A percentile compares a stretch with the other conserved stretches of the same genome.
phyloP scores from a whole-genome alignment of 441 rosid genomes.

The Populus hybrid region DNA sequence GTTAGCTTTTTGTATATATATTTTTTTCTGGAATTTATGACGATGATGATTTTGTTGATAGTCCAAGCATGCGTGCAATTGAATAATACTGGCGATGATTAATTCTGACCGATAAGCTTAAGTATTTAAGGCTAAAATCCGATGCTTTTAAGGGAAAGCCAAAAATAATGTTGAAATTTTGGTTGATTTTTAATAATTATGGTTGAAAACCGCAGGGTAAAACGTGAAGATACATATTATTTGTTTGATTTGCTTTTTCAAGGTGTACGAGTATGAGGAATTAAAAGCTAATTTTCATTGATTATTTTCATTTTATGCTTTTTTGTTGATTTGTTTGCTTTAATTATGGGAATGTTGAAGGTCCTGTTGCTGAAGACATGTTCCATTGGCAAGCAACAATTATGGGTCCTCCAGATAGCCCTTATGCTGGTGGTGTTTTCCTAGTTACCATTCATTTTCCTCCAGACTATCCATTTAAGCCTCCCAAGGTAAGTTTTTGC shows the following conservation, averaged over 20 bases:
- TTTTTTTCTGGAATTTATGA: background rate
- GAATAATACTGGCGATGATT: background rate
- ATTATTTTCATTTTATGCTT: background rate
- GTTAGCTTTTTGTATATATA: background rate
- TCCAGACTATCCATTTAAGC: constrained; percentile 86
- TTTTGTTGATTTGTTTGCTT: constrained; percentile 1
- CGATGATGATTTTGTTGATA: background rate
- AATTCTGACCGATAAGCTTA: background rate
- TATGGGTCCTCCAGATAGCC: constrained; percentile 88
- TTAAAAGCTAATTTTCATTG: background rate
- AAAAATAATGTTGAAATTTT: background rate
- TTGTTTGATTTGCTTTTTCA: background rate
- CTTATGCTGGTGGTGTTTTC: constrained; percentile 82
- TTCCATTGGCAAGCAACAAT: constrained; percentile 95
- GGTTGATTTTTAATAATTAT: background rate
- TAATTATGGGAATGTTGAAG: constrained; percentile 29
- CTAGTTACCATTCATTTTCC: constrained; percentile 81
- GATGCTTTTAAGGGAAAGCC: background rate
- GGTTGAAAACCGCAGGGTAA: too few species aligned
- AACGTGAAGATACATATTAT: too few species aligned
- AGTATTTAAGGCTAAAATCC: background rate
- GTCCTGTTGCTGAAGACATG: constrained; percentile 89
- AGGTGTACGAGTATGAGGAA: background rate
- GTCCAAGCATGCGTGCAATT: background rate
- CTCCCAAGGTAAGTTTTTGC: constrained; percentile 60